These are phyloP conservation scores for Lolium multiflorum DNA, from an alignment of 176 grass and related monocot species.

Conservation along the genomic window DNA sequence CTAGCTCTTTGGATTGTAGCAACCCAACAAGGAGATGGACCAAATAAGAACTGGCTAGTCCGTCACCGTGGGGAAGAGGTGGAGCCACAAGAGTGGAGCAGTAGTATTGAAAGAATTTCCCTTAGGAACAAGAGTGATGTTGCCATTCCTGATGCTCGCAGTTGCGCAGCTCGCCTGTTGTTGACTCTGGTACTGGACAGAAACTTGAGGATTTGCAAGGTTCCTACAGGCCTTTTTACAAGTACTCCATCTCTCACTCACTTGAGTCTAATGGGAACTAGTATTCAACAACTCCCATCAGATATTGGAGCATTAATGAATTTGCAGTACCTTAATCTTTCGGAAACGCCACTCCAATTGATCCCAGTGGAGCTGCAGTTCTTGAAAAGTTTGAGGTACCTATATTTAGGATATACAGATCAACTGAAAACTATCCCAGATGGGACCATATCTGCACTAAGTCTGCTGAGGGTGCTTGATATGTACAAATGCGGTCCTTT, in stretches of 20 bases:
- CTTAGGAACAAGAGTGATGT: neutral
- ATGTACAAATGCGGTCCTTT: neutral
- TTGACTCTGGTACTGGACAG: neutral
- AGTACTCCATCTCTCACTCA: neutral
- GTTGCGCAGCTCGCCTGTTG: neutral
- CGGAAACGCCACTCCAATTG: neutral
- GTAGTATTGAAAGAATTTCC: neutral
- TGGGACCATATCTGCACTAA: neutral
- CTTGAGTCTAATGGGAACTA: neutral
- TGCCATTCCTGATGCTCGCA: neutral
- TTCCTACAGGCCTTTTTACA: neutral
- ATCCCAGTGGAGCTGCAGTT: neutral
- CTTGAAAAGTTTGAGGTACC: neutral
- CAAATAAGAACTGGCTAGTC: neutral
- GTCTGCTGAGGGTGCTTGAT: neutral
- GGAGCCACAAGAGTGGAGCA: neutral
- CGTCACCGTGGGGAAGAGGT: neutral
- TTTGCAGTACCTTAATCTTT: neutral
- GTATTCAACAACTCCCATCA: neutral
- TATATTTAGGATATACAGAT: neutral
- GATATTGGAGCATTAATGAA: neutral
- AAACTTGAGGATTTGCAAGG: neutral
- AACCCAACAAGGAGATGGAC: neutral
- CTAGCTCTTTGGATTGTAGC: conserved; percentile 2
- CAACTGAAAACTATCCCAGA: neutral